Conservation (phyloP, 441 rosid genomes). For the Aquilaria agallochum region DNA sequence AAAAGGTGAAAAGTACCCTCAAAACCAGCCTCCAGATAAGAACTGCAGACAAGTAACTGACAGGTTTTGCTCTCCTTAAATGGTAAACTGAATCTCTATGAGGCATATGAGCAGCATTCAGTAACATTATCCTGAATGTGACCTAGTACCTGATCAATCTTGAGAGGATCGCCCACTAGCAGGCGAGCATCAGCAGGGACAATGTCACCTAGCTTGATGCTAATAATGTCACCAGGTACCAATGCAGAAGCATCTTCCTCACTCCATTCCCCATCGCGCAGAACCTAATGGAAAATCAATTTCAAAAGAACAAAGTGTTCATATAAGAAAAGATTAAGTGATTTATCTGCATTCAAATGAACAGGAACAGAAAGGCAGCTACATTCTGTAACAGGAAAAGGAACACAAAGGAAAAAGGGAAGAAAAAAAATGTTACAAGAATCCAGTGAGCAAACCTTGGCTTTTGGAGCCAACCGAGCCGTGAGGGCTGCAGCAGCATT, state of each 20-base stretch:
- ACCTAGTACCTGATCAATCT: conserved; percentile 35
- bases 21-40: too few species aligned
- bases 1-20: conserved; percentile 4
- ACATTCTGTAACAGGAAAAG: background rate
- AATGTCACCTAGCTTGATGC: conserved; percentile 39
- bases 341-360: too few species aligned
- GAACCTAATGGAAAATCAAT: conserved; percentile 19
- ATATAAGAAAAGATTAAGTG: too few species aligned
- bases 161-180: conserved; percentile 41
- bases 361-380: background rate
- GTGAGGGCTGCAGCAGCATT: conserved; percentile 71
- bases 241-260: conserved; percentile 38
- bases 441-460: conserved; percentile 28
- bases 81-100: too few species aligned
- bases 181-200: conserved; percentile 44
- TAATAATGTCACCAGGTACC: conserved; percentile 44
- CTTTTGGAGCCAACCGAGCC: conserved; percentile 61
- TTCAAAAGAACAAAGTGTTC: background rate
- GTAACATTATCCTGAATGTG: too few species aligned
- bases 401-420: background rate
- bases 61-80: too few species aligned
- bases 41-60: too few species aligned
- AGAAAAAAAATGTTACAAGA: too few species aligned
- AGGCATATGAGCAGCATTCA: too few species aligned
- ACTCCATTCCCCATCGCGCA: conserved; percentile 37